Evolutionary conservation across 441 rosid species (phyloP), one percentile per base, ranked within the genome.

Genomic region (Jatropha podagrica): DNA sequence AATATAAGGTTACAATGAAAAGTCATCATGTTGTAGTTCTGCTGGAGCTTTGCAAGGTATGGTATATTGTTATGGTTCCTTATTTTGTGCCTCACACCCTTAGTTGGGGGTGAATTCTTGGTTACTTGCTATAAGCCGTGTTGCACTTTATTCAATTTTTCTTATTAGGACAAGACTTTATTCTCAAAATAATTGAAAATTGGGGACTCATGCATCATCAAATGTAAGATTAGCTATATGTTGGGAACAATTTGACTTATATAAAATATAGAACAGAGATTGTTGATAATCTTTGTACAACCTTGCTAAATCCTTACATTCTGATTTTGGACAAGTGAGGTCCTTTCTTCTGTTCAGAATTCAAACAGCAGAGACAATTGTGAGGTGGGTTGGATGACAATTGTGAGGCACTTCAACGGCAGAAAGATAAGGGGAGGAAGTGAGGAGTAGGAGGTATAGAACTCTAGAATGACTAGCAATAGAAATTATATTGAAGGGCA

Each of bases 41-140:
- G 69, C 81, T 93, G 80, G 99, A 96, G 82, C 82, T 89, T 81
- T 96, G 98, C 85, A 88, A 88, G 94, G 99, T 96, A 85, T 82
- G 69, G 61, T 67, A 60, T 77, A 32, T 32, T 32, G 2, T 72
- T 59, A 68, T 44, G 38, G 61, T 62, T 72, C 56, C 46, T 71
- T 76, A 10, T 58, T 71, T 69, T 65, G 48, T 49, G 68, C 41
- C 42, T 64, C 26, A 9, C n/a, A 5, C 18, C 72, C 15, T 40
- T 44, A 4, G 65, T 15, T 54, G 65, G 44, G 27, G 42, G 38
- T 65, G 54, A 23, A 48, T 67, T 70, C 49, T 68, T 78, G 17
- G 66, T 49, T 51, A 4, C 61, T 32, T 20, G 58, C 46, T 70
- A n/a, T 27, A 55, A 51, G 41, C 26, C 75, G 64, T 69, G 67